Evolutionary conservation across 1,284 basidiomycete species (phyloP), one percentile per base, ranked within the genome.

Genomic region (Pseudozyma flocculosa): DNA sequence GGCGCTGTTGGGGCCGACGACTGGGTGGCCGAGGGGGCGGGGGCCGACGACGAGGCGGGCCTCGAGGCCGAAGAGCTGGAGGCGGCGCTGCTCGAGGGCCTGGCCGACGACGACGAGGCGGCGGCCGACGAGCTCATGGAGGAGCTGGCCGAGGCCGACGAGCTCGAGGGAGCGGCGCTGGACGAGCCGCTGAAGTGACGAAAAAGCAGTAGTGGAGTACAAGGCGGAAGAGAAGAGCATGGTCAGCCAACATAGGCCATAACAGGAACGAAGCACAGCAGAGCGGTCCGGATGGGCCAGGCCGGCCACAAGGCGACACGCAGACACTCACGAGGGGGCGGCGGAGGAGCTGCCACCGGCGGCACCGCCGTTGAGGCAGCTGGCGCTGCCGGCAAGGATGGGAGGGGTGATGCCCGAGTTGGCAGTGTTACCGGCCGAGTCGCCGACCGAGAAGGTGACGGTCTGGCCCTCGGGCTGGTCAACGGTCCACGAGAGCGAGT

Each of bases 381-480:
- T n/a, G 38, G 13, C 10, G 38, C 38, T 40, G 9, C 38, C 38
- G 7, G 4, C 38, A 40, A 40, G n/a, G 14, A 40, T 21, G 15
- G 38, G 11, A n/a, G 38, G 38, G 3, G 38, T 8, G 13, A 21
- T 23, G 46, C 14, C 38, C 7, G 50, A 48, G 40, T 23, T 15
- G 19, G 21, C 37, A 13, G 24, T 23, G 14, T 13, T 8, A 43
- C 56, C 56, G 21, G 50, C 29, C 29, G 45, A 38, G 48, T 59
- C 56, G 34, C 14, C 21, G 18, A 59, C 34, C 40, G 38, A 36
- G 19, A 59, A 30, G 30, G 50, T 54, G 42, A 59, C 34, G 2
- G 15, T 18, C 18, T 17, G 15, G 37, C 46, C 51, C 1, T 34
- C 37, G 32, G 54, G 18, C 7, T 32, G 22, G 50, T 59, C 42